A percentile compares a stretch with the other conserved stretches of the same genome.
Evolutionary conservation across 108 stramenopile genomes (phyloP).

Genomic region (Schizochytrium sp.): DNA sequence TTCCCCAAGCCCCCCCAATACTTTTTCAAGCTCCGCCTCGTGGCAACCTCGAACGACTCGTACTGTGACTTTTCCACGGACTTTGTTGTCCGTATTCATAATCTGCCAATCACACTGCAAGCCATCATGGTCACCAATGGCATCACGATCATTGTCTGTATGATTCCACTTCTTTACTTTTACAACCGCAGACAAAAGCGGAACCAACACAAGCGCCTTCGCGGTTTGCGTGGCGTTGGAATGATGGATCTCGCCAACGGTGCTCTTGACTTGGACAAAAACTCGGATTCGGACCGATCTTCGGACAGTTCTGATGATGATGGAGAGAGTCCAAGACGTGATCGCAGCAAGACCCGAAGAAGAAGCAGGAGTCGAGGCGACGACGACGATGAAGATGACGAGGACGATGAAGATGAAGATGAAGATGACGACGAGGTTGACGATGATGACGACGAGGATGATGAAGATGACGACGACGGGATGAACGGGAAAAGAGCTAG

Average conservation of each 20-base stretch:
- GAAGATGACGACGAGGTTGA: not conserved
- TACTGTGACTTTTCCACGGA: not conserved
- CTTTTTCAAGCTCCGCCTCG: not conserved
- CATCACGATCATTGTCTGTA: not conserved
- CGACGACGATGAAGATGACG: not conserved
- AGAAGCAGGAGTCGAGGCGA: not conserved
- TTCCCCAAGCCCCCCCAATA: not conserved
- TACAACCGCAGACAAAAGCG: not conserved
- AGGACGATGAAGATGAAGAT: not conserved
- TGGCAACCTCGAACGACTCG: not conserved
- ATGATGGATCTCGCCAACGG: not conserved
- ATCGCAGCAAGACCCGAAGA: too few relatives aligned
- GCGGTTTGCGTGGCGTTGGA: not conserved
- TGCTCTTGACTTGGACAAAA: not conserved
- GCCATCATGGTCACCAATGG: not conserved
- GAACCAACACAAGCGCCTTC: not conserved
- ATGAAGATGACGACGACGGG: not conserved
- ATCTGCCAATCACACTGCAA: not conserved
- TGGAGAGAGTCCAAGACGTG: too few relatives aligned
- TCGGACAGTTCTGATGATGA: too few relatives aligned
- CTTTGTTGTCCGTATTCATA: constrained; percentile 3
- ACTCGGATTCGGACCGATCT: not conserved
- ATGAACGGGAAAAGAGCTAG: too few relatives aligned
- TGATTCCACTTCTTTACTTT: not conserved
- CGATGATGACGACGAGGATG: not conserved